These are phyloP conservation scores for Eucalyptus guilfoylei DNA, from an alignment of 345 rosid genomes.

Conservation along the genomic window DNA sequence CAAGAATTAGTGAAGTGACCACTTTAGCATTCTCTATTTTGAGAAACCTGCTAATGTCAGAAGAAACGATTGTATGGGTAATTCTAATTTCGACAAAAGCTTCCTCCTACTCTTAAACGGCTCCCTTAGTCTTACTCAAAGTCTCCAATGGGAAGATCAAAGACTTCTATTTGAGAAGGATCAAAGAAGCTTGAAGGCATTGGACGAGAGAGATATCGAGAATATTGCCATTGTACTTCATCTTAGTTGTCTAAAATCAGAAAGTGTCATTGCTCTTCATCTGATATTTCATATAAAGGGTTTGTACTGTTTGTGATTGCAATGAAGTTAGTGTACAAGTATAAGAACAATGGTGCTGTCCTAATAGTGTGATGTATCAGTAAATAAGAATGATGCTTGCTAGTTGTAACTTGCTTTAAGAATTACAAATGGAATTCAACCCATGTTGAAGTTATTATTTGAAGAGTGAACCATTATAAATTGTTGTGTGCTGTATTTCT, in stretches of 20 bases:
- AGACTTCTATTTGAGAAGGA: background rate
- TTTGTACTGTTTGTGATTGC: background rate
- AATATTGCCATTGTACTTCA: background rate
- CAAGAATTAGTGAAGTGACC: background rate
- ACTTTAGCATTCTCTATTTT: background rate
- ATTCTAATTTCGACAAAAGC: background rate
- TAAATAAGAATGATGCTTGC: background rate
- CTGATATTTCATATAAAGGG: background rate
- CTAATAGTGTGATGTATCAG: accelerated
- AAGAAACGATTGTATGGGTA: background rate
- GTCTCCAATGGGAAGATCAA: background rate
- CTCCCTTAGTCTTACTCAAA: background rate
- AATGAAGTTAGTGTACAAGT: background rate
- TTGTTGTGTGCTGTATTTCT: background rate
- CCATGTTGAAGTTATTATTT: background rate
- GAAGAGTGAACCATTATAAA: background rate
- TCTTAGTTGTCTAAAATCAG: background rate
- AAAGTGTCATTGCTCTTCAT: background rate
- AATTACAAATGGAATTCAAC: background rate
- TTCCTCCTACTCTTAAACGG: background rate
- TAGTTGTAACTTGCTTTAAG: background rate
- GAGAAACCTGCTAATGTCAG: background rate
- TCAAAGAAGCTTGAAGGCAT: background rate
- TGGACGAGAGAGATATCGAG: background rate
- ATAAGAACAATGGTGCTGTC: background rate